Base-by-base conservation (phyloP, 495 filamentous ascomycete species). In the Aspergillus baeticus region DNA sequence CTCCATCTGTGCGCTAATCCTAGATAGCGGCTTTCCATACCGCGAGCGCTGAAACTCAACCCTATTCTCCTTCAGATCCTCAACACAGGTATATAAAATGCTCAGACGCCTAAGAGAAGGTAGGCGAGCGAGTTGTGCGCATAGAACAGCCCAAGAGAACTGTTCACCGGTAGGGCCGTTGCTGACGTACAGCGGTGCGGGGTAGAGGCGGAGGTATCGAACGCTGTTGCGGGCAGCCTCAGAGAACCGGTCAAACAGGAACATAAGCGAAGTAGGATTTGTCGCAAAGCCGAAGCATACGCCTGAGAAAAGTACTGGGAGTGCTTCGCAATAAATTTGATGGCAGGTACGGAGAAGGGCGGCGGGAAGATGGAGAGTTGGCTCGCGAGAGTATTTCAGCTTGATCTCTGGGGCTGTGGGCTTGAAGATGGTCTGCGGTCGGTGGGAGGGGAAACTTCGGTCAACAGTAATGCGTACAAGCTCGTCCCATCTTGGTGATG, bases 221-320 rank as follows among this genome's bases (percentile, higher is more conserved):
- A 49, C 21, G 15, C 17, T 49, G 17, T 36, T 21, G 45, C 45
- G 45, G 31, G 45, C 45, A 20, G 31, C 36, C 3, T 49, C 31
- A 17, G 45, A 49, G 17, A 49, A 49, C 29, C 45, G 45, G 35
- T 49, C 45, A 8, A 49, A 31, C 7, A 49, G 45, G n/a, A 49
- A 49, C n/a, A 18, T 49, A n/a, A 49, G 15, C 0, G 45, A 49
- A 35, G 45, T 49, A 6, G 45, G 45, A 35, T 49, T 49, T 21
- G 31, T 35, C 10, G 3, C 15, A 13, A 49, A 49, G 31, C 45
- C 31, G 18, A 49, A 49, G 3, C 6, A 15, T 4, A 49, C 15
- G 11, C 31, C 17, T 10, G 45, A 49, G 10, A 20, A 49, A 1
- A 49, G 31, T 15, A 36, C 10, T 6, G 45, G 45, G 6, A 49